phyloP scores from a whole-genome alignment of 139 green algal species.

The Chlamydomonas schloesseri region DNA sequence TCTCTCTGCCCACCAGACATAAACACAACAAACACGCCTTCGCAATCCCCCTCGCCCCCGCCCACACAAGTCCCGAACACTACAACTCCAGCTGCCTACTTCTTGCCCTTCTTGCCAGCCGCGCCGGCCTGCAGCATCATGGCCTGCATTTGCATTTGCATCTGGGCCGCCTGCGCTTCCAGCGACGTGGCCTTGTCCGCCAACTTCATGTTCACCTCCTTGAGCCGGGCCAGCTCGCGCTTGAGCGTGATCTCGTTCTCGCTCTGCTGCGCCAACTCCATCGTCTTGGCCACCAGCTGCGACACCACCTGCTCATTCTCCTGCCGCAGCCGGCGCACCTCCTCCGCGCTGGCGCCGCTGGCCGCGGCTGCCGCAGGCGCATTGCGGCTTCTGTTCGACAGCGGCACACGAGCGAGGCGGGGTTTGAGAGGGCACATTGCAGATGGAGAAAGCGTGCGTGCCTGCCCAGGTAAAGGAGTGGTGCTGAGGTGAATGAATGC shows the following conservation, averaged over 20 bases:
- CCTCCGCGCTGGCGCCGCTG: not conserved
- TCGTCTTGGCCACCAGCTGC: conserved; percentile 61
- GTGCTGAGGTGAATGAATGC: too few relatives aligned
- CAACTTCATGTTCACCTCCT: conserved; percentile 73
- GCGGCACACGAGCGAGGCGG: too few relatives aligned
- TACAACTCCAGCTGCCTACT: not conserved
- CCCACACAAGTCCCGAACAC: too few relatives aligned
- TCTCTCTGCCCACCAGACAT: too few relatives aligned
- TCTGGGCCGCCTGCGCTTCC: conserved; percentile 48
- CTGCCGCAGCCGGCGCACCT: conserved; percentile 41
- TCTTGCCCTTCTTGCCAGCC: conserved; percentile 1
- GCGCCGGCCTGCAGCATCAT: not conserved
- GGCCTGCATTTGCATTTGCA: too few relatives aligned
- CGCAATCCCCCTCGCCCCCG: too few relatives aligned
- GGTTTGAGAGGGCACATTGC: too few relatives aligned
- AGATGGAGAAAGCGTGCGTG: too few relatives aligned
- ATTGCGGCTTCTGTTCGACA: too few relatives aligned
- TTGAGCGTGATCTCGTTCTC: conserved; percentile 58
- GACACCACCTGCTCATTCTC: conserved; percentile 60
- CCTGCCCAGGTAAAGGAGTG: too few relatives aligned
- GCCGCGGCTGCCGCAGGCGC: not conserved
- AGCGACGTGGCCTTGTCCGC: conserved; percentile 71
- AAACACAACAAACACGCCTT: too few relatives aligned
- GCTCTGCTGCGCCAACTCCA: conserved; percentile 59
- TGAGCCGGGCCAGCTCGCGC: conserved; percentile 61